phyloP scores from a whole-genome alignment of 495 filamentous ascomycete genomes.

The Trichoderma asperelloides region DNA sequence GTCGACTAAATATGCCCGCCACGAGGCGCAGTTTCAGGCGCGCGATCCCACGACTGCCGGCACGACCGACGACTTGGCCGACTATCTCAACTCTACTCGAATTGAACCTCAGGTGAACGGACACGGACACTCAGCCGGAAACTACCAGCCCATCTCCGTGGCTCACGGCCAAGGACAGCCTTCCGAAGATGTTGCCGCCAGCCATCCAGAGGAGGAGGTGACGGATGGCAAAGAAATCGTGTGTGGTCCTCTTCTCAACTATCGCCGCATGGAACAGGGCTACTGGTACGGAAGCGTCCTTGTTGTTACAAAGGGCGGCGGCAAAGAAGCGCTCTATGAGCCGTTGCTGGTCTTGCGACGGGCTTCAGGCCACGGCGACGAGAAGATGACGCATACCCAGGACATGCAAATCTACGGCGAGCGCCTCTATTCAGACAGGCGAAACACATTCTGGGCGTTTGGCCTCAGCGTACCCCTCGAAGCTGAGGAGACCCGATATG shows the following conservation, averaged over 20 bases:
- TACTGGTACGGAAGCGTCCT: constrained; percentile 80
- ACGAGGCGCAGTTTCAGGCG: constrained; percentile 18
- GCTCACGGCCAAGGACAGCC: constrained; percentile 7
- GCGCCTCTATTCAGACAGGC: constrained; percentile 70
- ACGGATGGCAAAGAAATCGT: constrained; percentile 50
- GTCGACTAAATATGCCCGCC: constrained; percentile 35
- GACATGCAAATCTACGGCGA: constrained; percentile 28
- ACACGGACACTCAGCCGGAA: constrained; percentile 18
- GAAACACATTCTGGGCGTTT: constrained; percentile 79
- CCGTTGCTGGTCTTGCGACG: constrained; percentile 26
- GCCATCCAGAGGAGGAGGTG: not conserved
- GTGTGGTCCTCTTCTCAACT: constrained; percentile 77
- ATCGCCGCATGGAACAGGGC: constrained; percentile 66
- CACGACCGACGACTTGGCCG: constrained; percentile 35
- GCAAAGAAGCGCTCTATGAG: constrained; percentile 27
- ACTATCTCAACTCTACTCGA: constrained; percentile 41
- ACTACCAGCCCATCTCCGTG: constrained; percentile 33
- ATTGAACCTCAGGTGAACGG: constrained; percentile 18
- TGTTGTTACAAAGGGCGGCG: constrained; percentile 63
- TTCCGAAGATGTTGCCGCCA: constrained; percentile 13
- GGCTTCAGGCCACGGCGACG: constrained; percentile 10
- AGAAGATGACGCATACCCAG: constrained; percentile 3
- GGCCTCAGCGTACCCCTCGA: constrained; percentile 51
- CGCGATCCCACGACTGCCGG: constrained; percentile 31
- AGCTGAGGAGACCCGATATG: constrained; percentile 46